Evolutionary conservation across 2,329 filamentous ascomycete species (phyloP), one percentile per base, ranked within the genome.

Genomic region (Neocucurbitaria cava): DNA sequence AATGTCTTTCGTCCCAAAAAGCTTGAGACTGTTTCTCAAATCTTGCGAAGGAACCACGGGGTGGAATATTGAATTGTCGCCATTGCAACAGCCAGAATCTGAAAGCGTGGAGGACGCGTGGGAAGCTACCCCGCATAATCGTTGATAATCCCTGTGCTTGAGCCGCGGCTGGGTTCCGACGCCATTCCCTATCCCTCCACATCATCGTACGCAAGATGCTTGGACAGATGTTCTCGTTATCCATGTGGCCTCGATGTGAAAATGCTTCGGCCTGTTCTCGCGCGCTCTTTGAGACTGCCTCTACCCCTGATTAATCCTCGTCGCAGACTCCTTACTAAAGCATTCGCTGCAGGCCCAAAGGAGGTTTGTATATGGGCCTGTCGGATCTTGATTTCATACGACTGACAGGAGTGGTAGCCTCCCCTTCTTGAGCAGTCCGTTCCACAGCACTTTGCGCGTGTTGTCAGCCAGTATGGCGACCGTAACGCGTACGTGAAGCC

Each of bases 341-440:
- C 74, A 9, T 68, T 65, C 46, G 65, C 64, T 36, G 64, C 56
- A 11, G 74, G 74, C 15, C 72, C 73, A 39, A 65, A 61, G 13
- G 68, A 75, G 65, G 74, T 71, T 62, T 39, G 56, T 45, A 36
- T 55, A 26, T 54, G 54, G 46, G 46, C 9, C 41, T 31, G n/a
- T 30, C n/a, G 36, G 42, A 18, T 17, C 41, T 10, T 17, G 18
- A 46, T 24, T 43, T 49, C 45, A 39, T 36, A 42, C 24, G 20
- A 45, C 52, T 68, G 52, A 65, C 54, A 17, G 9, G 11, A 30
- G 18, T 15, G 20, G 46, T 38, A 91, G 87, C 89, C 89, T 3
- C 81, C 87, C 0, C 78, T 93, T 7, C 83, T 90, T 43, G 78
- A 82, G 5, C 79, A 87, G 51, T 93, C 90, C 0, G 86, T 93